phyloP scores from a whole-genome alignment of 495 filamentous ascomycete species.

The Cenococcum geophilum region DNA sequence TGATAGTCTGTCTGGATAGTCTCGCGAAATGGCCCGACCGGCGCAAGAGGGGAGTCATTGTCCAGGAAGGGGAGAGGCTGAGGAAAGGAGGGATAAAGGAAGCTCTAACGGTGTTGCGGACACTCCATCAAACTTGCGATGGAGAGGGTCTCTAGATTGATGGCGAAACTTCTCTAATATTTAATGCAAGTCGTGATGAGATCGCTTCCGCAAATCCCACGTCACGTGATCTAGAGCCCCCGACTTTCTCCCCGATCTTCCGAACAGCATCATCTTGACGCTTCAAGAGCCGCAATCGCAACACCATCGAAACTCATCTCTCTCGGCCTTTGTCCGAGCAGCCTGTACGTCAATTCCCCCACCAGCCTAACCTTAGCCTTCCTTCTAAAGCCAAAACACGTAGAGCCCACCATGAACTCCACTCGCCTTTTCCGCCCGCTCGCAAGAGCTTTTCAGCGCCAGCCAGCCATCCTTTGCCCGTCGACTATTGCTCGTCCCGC shows the following conservation, averaged over 20 bases:
- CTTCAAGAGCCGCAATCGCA: constrained; percentile 4
- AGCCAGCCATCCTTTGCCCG: constrained; percentile 20
- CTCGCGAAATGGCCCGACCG: constrained; percentile 60
- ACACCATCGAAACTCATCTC: constrained; percentile 20
- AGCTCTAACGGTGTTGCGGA: background rate
- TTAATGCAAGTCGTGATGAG: too few species aligned
- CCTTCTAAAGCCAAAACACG: constrained; percentile 12
- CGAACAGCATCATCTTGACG: too few species aligned
- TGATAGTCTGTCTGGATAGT: constrained; percentile 48
- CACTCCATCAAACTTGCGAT: background rate
- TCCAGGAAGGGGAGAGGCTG: constrained; percentile 9
- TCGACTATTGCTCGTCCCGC: constrained; percentile 24
- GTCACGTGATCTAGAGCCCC: too few species aligned
- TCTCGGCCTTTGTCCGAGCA: constrained; percentile 12
- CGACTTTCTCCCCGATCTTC: too few species aligned
- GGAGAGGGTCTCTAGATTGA: too few species aligned
- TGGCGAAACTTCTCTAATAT: too few species aligned
- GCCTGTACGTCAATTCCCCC: constrained; percentile 24
- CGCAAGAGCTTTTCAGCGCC: constrained; percentile 27
- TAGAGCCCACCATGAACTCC: constrained; percentile 33
- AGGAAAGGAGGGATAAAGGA: constrained; percentile 10
- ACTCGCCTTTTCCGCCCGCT: constrained; percentile 32
- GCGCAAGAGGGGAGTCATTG: constrained; percentile 60
- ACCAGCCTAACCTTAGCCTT: background rate
- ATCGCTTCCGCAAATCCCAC: too few species aligned